Evolutionary conservation across 176 grass and related monocot genomes (phyloP).

Genomic region (Pontederia paniculata): DNA sequence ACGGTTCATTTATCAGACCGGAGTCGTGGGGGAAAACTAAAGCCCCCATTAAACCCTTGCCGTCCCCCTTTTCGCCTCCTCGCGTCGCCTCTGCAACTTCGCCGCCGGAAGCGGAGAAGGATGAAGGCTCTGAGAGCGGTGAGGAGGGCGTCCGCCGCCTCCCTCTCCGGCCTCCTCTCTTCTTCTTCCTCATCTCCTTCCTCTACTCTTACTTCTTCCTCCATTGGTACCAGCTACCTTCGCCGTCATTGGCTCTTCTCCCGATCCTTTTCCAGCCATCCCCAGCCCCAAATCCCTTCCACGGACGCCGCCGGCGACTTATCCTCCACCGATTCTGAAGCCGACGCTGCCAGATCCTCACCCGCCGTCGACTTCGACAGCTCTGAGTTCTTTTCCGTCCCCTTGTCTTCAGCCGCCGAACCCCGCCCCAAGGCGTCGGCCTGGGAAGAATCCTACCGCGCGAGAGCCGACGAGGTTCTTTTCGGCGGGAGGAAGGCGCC

Average conservation of each 20-base stretch:
- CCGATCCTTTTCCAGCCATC: constrained; percentile 21
- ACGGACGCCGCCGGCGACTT: background rate
- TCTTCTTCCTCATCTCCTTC: background rate
- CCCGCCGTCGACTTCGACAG: constrained; percentile 15
- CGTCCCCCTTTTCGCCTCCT: no score
- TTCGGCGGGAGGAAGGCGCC: constrained; percentile 34
- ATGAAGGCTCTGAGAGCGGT: constrained; percentile 9
- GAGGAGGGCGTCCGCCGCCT: background rate
- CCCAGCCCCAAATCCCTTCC: constrained; percentile 16
- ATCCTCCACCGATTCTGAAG: background rate
- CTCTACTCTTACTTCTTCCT: background rate
- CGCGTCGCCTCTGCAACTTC: no score
- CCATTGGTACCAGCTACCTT: background rate
- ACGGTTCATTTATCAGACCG: no score
- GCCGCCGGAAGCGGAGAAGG: background rate
- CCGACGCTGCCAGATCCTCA: constrained; percentile 11
- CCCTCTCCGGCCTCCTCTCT: background rate
- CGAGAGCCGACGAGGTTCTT: constrained; percentile 55
- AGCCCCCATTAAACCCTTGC: no score
- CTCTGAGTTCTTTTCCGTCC: constrained; percentile 6
- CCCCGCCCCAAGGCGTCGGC: constrained; percentile 21
- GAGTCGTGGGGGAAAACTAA: no score
- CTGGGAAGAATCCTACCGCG: constrained; percentile 60
- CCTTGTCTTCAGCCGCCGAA: background rate
- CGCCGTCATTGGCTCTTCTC: constrained; percentile 4